These are phyloP conservation scores for Thraustotheca clavata DNA, from an alignment of 352 stramenopile genomes.

Conservation along the genomic window DNA sequence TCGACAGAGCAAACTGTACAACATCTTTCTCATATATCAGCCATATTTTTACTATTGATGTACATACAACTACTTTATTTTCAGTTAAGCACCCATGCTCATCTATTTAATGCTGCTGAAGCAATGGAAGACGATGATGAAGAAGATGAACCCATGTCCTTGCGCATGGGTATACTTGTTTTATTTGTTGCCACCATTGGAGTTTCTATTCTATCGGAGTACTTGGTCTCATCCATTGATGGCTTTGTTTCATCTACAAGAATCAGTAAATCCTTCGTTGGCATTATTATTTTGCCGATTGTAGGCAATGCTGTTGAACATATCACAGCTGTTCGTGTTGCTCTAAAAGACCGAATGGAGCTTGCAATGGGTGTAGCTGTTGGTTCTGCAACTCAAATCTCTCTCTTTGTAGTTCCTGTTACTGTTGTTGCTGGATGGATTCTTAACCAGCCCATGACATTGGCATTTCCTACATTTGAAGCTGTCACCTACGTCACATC, in stretches of 20 bases:
- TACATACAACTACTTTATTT: conserved; percentile 95
- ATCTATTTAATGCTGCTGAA: conserved; percentile 79
- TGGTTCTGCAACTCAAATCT: conserved; percentile 95
- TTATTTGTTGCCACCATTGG: conserved; percentile 83
- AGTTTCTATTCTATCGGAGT: conserved; percentile 92
- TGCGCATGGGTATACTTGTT: conserved; percentile 63
- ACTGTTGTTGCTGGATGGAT: conserved; percentile 93
- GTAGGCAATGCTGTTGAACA: conserved; percentile 98
- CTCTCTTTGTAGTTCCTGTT: conserved; percentile 94
- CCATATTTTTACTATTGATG: conserved; percentile 81
- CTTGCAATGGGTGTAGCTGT: conserved; percentile 96
- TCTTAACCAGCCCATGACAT: conserved; percentile 89
- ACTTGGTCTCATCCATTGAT: conserved; percentile 80
- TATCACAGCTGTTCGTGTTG: conserved; percentile 94
- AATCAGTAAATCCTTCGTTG: conserved; percentile 84
- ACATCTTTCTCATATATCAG: conserved; percentile 67
- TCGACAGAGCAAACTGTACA: conserved; percentile 68
- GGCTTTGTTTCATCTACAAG: conserved; percentile 52
- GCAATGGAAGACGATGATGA: conserved; percentile 38
- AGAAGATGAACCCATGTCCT: conserved; percentile 75
- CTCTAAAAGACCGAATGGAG: conserved; percentile 98
- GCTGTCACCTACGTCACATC: conserved; percentile 94
- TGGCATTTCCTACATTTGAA: conserved; percentile 95
- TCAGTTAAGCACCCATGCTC: conserved; percentile 90
- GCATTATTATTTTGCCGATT: conserved; percentile 95